Evolutionary conservation across 345 rosid species (phyloP).

Genomic region (Citrus hindsii): DNA sequence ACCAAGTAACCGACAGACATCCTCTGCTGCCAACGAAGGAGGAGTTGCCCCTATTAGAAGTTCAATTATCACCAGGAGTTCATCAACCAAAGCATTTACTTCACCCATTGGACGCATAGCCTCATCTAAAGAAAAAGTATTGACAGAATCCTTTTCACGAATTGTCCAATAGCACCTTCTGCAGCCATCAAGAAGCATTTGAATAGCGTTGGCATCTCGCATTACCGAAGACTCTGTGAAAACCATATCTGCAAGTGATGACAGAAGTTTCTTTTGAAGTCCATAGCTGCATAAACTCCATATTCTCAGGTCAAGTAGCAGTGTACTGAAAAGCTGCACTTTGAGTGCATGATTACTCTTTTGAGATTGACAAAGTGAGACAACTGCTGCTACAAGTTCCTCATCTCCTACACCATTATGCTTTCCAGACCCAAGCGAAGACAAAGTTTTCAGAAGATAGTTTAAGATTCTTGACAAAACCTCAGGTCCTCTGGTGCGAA

Average conservation of each 20-base stretch:
- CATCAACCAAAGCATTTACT: constrained; percentile 95
- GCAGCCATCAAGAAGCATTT: constrained; percentile 98
- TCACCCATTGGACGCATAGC: constrained; percentile 81
- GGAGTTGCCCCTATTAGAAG: constrained; percentile 91
- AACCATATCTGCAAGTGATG: constrained; percentile 98
- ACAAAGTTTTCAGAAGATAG: constrained; percentile 79
- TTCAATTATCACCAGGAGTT: constrained; percentile 95
- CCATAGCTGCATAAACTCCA: constrained; percentile 99
- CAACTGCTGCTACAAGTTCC: constrained; percentile 98
- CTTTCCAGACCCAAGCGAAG: constrained; percentile 55
- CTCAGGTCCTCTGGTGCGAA: constrained; percentile 78
- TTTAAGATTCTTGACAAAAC: constrained; percentile 81
- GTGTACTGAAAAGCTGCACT: constrained; percentile 88
- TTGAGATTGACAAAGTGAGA: constrained; percentile 86
- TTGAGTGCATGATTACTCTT: constrained; percentile 80
- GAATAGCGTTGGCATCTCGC: constrained; percentile 97
- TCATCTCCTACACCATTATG: constrained; percentile 77
- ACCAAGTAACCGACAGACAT: constrained; percentile 81
- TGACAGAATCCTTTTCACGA: constrained; percentile 75
- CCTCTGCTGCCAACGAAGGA: constrained; percentile 72
- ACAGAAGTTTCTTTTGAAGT: constrained; percentile 89
- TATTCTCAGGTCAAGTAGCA: constrained; percentile 83
- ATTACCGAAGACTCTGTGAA: constrained; percentile 91
- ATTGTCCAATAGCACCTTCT: constrained; percentile 97
- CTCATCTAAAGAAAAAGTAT: constrained; percentile 55